Evolutionary conservation across 768 basidiomycete species (phyloP), one percentile per base, ranked within the genome.

Genomic region (Gloeostereum incarnatum): DNA sequence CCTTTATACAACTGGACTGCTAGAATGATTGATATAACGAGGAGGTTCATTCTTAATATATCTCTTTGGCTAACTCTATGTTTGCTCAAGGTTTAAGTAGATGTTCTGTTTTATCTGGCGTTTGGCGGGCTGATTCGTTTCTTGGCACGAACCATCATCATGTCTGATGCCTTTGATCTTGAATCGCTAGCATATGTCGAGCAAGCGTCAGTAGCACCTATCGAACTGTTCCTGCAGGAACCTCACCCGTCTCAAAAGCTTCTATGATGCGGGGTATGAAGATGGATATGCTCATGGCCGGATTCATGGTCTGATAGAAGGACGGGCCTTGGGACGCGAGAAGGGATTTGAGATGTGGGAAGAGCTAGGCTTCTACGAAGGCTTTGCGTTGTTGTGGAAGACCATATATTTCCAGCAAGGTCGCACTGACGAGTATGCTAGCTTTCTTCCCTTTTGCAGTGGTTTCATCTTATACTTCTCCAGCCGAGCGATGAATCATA

Each of bases 281-380:
- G 79, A 82, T 38, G 92, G 93, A 1, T 74, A 71, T 52, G 78
- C 68, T 0, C 94, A 96, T 55, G 94, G 94, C 1, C 71, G 78
- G 26, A 74, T 92, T 5, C 92, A 94, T 48, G 92, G 93, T 2
- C 59, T 87, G 19, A 88, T 90, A 44, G 90, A 98, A 55, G 93
- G 93, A 7, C 69, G 90, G 8, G 81, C 84, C 0, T 68, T 96
- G 11, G 93, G 92, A 2, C 70, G 79, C 39, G 82, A 90, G 48
- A 91, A 94, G 49, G 88, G 85, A 0, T 96, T 81, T 56, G 91
- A 93, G 58, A 78, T 96, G 59, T 96, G 92, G 91, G 92, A 96
- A 57, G 94, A 98, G 56, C 71, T 98, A 9, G 91, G 87, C 1
- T 97, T 81, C 51, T 93, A 93, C 55, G 74, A 92, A 49, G 93